Percentiles rank a stretch among this genome's conserved stretches.
phyloP scores from a whole-genome alignment of 2,329 filamentous ascomycete species.

The Emydomyces testavorans region DNA sequence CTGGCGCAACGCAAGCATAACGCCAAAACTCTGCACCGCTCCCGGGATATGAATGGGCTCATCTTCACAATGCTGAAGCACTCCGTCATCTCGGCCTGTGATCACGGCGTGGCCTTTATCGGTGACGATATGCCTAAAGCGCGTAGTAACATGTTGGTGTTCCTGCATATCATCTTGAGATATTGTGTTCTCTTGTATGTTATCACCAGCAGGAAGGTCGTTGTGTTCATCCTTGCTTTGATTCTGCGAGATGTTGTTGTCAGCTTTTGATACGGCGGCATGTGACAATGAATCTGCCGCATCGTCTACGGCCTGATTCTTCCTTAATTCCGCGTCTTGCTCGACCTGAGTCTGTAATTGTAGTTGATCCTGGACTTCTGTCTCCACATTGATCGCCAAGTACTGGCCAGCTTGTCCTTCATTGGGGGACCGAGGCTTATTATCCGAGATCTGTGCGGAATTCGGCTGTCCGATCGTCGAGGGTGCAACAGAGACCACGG shows the following conservation, averaged over 20 bases:
- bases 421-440: neutral
- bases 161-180: neutral
- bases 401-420: neutral
- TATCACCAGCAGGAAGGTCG: neutral
- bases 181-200: neutral
- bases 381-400: no score
- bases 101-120: slow-evolving; percentile 4
- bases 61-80: slow-evolving; percentile 3
- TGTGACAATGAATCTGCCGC: no score
- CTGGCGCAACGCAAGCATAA: neutral
- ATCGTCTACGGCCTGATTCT: no score
- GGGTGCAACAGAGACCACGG: neutral
- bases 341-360: neutral
- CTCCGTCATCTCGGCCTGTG: slow-evolving; percentile 1
- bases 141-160: slow-evolving; percentile 1
- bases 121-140: slow-evolving; percentile 5
- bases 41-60: slow-evolving; percentile 8
- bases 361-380: neutral
- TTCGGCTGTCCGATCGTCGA: neutral
- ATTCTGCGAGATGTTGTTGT: neutral
- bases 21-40: slow-evolving; percentile 4
- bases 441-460: neutral
- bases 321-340: no score
- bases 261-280: no score
- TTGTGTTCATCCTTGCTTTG: neutral